A percentile compares a stretch with the other conserved stretches of the same genome.
Evolutionary conservation across 106 monocot species (phyloP).

Genomic region (Allium cepa): DNA sequence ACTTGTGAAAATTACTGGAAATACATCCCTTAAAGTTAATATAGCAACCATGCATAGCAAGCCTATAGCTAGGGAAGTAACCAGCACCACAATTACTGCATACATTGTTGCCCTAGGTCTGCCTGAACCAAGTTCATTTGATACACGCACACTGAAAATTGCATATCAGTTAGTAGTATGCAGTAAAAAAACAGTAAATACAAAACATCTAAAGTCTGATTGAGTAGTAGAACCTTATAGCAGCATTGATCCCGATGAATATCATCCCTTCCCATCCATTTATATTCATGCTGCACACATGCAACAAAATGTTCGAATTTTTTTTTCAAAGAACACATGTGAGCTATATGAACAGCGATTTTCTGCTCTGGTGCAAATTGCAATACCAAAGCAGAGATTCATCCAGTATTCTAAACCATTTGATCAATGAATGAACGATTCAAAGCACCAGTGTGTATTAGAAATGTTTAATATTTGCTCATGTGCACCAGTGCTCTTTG

Average conservation of each 20-base stretch:
- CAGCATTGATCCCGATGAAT: constrained; percentile 78
- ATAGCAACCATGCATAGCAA: constrained; percentile 42
- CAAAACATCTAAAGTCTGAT: neutral
- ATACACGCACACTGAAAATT: constrained; percentile 65
- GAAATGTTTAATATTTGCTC: no score
- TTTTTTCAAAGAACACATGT: neutral
- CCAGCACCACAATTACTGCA: constrained; percentile 53
- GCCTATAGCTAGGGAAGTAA: constrained; percentile 48
- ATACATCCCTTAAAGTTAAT: constrained; percentile 28
- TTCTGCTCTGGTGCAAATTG: no score
- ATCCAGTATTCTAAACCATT: no score
- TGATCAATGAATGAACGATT: no score
- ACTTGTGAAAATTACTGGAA: constrained; percentile 60
- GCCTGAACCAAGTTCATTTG: constrained; percentile 82
- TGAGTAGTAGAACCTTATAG: constrained; percentile 36
- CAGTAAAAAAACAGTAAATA: no score
- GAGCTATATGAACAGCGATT: no score
- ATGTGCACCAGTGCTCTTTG: no score
- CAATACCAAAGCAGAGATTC: no score
- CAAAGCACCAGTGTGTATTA: no score
- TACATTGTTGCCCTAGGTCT: constrained; percentile 49
- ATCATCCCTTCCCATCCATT: constrained; percentile 83
- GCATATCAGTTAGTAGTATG: no score
- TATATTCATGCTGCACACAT: constrained; percentile 70
- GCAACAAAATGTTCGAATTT: neutral